Conservation (phyloP, 1,284 basidiomycete species). For the Trichosporon sp. region DNA sequence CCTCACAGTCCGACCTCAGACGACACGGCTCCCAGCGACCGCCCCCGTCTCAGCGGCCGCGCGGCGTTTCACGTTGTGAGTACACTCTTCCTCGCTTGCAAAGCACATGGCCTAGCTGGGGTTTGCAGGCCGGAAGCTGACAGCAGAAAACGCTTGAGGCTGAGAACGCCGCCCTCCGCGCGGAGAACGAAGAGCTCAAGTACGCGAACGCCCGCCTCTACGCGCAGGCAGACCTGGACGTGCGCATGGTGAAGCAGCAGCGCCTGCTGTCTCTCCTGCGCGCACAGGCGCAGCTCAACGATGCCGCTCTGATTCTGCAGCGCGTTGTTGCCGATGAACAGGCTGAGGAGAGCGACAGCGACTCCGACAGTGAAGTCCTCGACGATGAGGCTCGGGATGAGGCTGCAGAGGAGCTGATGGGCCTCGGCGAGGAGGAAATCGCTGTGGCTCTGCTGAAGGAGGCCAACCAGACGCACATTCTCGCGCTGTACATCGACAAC, state of each 20-base stretch:
- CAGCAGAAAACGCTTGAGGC: neutral
- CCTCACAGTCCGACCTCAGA: no score
- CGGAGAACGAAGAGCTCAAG: neutral
- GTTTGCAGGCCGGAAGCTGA: neutral
- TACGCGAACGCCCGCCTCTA: neutral
- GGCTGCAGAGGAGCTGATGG: no score
- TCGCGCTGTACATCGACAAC: no score
- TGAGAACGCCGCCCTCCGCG: neutral
- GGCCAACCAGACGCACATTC: no score
- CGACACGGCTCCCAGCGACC: no score
- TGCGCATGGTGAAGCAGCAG: neutral
- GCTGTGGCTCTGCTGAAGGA: no score
- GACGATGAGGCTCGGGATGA: no score
- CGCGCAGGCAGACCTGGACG: neutral
- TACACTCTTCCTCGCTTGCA: no score
- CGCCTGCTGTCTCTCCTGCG: neutral
- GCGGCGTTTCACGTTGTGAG: neutral
- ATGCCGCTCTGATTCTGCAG: neutral
- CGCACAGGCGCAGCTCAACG: neutral
- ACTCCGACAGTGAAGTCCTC: no score
- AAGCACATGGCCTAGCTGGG: neutral
- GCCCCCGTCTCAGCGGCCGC: neutral
- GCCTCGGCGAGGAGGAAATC: no score
- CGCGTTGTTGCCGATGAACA: neutral
- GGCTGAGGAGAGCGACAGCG: no score